These are phyloP conservation scores for Aspergillus ochraceoroseus DNA, from an alignment of 2,329 filamentous ascomycete genomes.

Conservation along the genomic window DNA sequence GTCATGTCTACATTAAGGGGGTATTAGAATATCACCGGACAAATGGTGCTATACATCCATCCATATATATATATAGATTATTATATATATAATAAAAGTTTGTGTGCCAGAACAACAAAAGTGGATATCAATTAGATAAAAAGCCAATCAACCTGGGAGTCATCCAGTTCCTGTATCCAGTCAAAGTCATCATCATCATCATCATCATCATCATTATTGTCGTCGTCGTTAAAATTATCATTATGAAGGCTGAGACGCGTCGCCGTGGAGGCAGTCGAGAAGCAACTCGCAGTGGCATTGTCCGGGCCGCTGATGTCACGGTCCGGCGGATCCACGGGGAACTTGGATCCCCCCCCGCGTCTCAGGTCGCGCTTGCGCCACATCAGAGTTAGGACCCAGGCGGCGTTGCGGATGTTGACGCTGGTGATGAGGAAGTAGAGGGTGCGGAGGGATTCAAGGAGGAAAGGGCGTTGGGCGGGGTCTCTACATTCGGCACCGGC, in stretches of 20 bases:
- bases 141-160: constrained; percentile 40
- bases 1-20: constrained; percentile 3
- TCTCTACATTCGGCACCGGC: constrained; percentile 40
- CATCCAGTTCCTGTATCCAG: constrained; percentile 41
- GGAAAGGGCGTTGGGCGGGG: constrained; percentile 30
- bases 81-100: too few species aligned
- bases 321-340: background rate
- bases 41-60: too few species aligned
- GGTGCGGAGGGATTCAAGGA: constrained; percentile 32
- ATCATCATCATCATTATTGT: constrained; percentile 22
- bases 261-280: constrained; percentile 4
- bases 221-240: constrained; percentile 27
- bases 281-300: too few species aligned
- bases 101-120: too few species aligned
- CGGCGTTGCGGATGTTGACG: constrained; percentile 40
- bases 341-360: constrained; percentile 15
- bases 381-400: constrained; percentile 40
- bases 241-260: constrained; percentile 7
- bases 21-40: constrained; percentile 11
- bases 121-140: constrained; percentile 32
- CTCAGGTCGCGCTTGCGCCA: constrained; percentile 39
- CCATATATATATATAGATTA: too few species aligned
- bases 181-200: constrained; percentile 35
- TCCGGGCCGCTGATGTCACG: too few species aligned
- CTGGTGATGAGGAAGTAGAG: constrained; percentile 37